A percentile compares a stretch with the other conserved stretches of the same genome.
phyloP scores from a whole-genome alignment of 2,329 filamentous ascomycete genomes.

The Ophiostoma sp. region DNA sequence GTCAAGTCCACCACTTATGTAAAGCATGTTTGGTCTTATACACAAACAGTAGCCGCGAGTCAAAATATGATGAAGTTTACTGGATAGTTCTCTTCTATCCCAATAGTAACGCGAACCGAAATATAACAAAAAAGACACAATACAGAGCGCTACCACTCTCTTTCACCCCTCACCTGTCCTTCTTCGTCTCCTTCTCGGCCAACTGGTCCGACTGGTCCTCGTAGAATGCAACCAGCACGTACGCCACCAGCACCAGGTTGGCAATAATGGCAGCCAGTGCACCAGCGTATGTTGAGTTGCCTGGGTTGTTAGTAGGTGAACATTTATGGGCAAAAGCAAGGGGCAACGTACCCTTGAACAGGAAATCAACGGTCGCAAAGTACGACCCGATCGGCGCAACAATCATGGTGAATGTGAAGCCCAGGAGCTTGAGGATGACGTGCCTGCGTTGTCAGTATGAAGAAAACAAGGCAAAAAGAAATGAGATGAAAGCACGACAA shows the following conservation, averaged over 20 bases:
- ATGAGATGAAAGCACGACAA: background rate
- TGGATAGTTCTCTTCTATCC: background rate
- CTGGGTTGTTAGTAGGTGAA: slow-evolving; percentile 47
- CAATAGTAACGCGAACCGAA: background rate
- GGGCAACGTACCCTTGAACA: slow-evolving; percentile 69
- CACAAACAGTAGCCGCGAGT: background rate
- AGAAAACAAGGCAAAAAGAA: background rate
- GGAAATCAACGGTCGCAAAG: slow-evolving; percentile 71
- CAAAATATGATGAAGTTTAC: background rate
- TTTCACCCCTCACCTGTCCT: slow-evolving; percentile 32
- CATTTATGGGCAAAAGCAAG: background rate
- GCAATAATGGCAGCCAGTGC: slow-evolving; percentile 83
- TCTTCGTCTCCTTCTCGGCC: slow-evolving; percentile 47
- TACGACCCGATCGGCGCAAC: slow-evolving; percentile 84
- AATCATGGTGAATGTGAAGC: slow-evolving; percentile 91
- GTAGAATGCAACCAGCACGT: slow-evolving; percentile 85
- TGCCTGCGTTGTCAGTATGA: slow-evolving; percentile 49
- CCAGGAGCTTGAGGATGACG: slow-evolving; percentile 86
- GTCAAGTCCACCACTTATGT: background rate
- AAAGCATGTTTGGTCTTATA: background rate
- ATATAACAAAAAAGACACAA: background rate
- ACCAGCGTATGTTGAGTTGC: slow-evolving; percentile 85
- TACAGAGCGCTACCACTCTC: background rate
- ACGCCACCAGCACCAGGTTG: slow-evolving; percentile 87
- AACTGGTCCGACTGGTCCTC: slow-evolving; percentile 67